phyloP scores from a whole-genome alignment of 805 yeast species.

The Kuraishia piskuri region DNA sequence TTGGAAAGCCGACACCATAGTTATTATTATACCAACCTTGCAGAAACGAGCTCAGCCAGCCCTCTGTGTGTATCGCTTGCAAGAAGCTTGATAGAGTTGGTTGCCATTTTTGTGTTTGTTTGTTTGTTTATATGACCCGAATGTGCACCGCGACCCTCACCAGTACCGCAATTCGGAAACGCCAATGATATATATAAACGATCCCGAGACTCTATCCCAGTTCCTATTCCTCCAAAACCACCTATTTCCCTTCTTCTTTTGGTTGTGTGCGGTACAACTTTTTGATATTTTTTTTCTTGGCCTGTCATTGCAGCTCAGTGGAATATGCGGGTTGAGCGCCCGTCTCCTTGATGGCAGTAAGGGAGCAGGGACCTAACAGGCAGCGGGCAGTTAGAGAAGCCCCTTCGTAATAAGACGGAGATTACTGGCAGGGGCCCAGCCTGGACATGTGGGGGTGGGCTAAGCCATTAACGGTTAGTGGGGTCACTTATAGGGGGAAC shows the following conservation, averaged over 20 bases:
- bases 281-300: constrained; percentile 1
- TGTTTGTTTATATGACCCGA: constrained; percentile 3
- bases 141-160: too few relatives aligned
- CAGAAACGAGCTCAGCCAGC: constrained; percentile 60
- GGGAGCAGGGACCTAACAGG: not conserved
- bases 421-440: not conserved
- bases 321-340: not conserved
- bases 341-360: not conserved
- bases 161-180: too few relatives aligned
- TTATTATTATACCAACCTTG: constrained; percentile 13
- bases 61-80: constrained; percentile 65
- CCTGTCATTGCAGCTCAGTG: not conserved
- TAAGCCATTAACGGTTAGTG: not conserved
- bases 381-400: too few relatives aligned
- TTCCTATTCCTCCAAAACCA: not conserved
- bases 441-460: not conserved
- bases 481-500: too few relatives aligned
- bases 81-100: constrained; percentile 59
- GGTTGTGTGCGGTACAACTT: constrained; percentile 1
- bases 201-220: too few relatives aligned
- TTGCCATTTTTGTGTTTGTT: constrained; percentile 41
- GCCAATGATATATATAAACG: too few relatives aligned
- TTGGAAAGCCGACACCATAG: not conserved
- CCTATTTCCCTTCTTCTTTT: constrained; percentile 4
- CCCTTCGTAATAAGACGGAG: not conserved